Evolutionary conservation across 2,329 filamentous ascomycete genomes (phyloP).

Genomic region (Daldinia eschscholtzii): DNA sequence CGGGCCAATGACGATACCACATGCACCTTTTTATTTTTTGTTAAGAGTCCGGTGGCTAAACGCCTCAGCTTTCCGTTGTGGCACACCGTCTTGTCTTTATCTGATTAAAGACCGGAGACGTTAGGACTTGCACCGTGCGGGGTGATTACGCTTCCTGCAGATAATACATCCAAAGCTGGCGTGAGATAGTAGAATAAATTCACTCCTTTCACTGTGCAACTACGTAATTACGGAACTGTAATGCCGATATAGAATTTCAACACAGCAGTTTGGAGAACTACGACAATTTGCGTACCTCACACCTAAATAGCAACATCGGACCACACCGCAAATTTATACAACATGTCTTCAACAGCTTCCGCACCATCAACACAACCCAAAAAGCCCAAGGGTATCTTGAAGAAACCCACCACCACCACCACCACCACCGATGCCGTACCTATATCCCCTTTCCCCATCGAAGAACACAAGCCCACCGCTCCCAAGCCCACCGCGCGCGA

Average conservation of each 20-base stretch:
- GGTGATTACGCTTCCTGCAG: not conserved
- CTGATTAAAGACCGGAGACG: not conserved
- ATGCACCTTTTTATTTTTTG: constrained; percentile 8
- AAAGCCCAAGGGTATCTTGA: constrained; percentile 70
- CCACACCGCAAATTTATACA: not conserved
- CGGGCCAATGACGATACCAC: constrained; percentile 42
- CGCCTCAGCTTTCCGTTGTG: constrained; percentile 3
- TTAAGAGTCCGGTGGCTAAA: constrained; percentile 4
- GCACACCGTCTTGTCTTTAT: constrained; percentile 3
- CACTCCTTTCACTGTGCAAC: not conserved
- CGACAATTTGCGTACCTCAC: not conserved
- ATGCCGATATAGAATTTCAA: not conserved
- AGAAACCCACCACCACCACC: constrained; percentile 62
- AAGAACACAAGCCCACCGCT: constrained; percentile 48
- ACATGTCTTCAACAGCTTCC: constrained; percentile 46
- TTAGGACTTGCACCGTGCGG: constrained; percentile 7
- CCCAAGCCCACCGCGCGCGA: constrained; percentile 65
- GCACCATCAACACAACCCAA: constrained; percentile 33
- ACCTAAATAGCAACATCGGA: not conserved
- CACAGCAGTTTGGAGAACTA: not conserved
- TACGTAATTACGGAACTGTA: constrained; percentile 9
- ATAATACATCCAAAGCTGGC: constrained; percentile 4
- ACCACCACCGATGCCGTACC: not conserved
- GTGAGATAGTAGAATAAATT: not conserved
- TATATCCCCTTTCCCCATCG: constrained; percentile 50